phyloP scores from a whole-genome alignment of 2,329 filamentous ascomycete species.

The Pseudocercospora pini-densiflorae region DNA sequence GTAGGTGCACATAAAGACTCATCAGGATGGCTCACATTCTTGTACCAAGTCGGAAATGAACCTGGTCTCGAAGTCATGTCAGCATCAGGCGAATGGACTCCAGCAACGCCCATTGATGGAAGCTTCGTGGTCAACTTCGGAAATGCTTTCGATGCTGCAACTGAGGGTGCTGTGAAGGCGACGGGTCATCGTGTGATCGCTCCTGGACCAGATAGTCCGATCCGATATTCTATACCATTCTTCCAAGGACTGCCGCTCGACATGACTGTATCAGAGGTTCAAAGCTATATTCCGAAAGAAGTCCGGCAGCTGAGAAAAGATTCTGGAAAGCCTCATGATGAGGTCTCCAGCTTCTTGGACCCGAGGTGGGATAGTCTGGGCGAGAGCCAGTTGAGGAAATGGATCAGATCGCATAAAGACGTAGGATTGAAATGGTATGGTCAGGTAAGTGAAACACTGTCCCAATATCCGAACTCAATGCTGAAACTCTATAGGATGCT shows the following conservation, averaged over 20 bases:
- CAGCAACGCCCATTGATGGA: constrained; percentile 52
- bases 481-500: constrained; percentile 22
- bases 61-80: constrained; percentile 59
- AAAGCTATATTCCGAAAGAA: constrained; percentile 33
- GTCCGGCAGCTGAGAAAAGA: constrained; percentile 30
- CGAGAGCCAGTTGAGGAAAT: constrained; percentile 43
- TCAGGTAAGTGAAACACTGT: constrained; percentile 18
- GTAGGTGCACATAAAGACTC: constrained; percentile 68
- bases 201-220: constrained; percentile 26
- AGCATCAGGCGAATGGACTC: constrained; percentile 54
- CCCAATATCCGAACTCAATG: not conserved
- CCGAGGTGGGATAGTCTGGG: constrained; percentile 43
- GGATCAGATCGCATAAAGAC: constrained; percentile 43
- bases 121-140: constrained; percentile 64
- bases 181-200: constrained; percentile 50
- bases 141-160: constrained; percentile 63
- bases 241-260: constrained; percentile 44
- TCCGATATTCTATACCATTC: constrained; percentile 44
- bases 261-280: constrained; percentile 49
- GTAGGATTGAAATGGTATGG: constrained; percentile 46
- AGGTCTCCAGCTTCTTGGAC: constrained; percentile 35
- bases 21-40: constrained; percentile 68
- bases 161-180: constrained; percentile 58
- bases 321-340: constrained; percentile 19
- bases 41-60: constrained; percentile 63